Conservation (phyloP, 1,284 basidiomycete species). For the Gymnopus androsaceus region DNA sequence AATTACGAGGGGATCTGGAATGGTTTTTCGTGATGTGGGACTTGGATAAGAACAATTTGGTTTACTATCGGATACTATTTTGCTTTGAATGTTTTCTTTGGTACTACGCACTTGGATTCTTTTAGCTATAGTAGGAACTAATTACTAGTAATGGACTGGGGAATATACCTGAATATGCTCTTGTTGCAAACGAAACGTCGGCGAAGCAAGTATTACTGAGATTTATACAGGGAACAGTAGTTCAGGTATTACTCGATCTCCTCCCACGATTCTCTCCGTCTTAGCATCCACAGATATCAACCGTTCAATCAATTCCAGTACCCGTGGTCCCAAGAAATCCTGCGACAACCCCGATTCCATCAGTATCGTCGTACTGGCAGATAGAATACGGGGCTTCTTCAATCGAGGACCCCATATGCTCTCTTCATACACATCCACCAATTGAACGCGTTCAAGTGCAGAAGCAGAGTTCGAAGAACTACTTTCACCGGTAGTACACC, state of each 20-base stretch:
- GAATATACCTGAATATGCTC: too few species aligned
- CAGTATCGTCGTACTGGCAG: not conserved
- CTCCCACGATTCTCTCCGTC: conserved; percentile 17
- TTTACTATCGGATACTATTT: not conserved
- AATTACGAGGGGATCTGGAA: not conserved
- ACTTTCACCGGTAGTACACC: not conserved
- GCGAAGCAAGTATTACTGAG: not conserved
- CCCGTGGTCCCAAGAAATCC: not conserved
- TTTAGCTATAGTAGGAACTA: too few species aligned
- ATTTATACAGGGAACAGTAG: not conserved
- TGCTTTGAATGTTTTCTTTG: not conserved
- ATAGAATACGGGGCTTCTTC: conserved; percentile 10
- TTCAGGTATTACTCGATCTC: conserved; percentile 12
- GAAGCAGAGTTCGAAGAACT: not conserved
- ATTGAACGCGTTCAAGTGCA: conserved; percentile 2
- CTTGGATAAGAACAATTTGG: not conserved
- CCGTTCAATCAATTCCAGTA: conserved; percentile 2
- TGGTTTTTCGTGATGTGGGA: not conserved
- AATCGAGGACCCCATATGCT: conserved; percentile 17
- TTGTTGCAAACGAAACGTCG: too few species aligned
- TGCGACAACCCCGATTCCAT: not conserved
- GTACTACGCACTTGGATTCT: not conserved
- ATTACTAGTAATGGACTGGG: too few species aligned
- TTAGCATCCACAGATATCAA: conserved; percentile 12
- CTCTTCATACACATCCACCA: conserved; percentile 17